These are phyloP conservation scores for Cryptococcus wingfieldii DNA, from an alignment of 1,284 basidiomycete species.

Conservation along the genomic window DNA sequence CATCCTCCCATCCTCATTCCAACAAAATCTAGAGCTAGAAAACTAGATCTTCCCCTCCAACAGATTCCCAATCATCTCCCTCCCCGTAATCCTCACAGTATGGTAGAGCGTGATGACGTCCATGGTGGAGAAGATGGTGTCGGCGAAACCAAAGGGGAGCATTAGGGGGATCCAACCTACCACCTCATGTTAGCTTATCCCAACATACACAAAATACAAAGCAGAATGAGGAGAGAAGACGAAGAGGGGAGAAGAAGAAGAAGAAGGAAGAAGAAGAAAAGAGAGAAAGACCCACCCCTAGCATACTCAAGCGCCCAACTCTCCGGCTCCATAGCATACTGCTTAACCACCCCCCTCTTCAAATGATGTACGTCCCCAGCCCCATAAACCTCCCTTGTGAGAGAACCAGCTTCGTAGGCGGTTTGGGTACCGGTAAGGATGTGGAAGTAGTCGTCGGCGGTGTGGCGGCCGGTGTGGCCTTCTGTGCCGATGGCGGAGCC, in stretches of 20 bases:
- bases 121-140: slow-evolving; percentile 80
- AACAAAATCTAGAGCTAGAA: too few species aligned
- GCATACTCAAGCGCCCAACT: slow-evolving; percentile 96
- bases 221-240: background rate
- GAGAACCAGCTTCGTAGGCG: slow-evolving; percentile 75
- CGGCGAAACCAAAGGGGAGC: slow-evolving; percentile 89
- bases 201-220: background rate
- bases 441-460: slow-evolving; percentile 91
- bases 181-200: background rate
- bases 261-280: background rate
- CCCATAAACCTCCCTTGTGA: slow-evolving; percentile 77
- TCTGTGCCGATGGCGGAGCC: slow-evolving; percentile 95
- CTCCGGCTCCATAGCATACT: slow-evolving; percentile 95
- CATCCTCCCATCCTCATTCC: background rate
- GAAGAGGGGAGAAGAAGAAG: too few species aligned
- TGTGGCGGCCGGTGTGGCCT: slow-evolving; percentile 89
- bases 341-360: slow-evolving; percentile 77
- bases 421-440: slow-evolving; percentile 90
- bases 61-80: slow-evolving; percentile 77
- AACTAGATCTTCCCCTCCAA: slow-evolving; percentile 77
- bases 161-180: slow-evolving; percentile 85
- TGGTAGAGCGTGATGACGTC: slow-evolving; percentile 78
- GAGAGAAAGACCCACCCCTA: slow-evolving; percentile 58
- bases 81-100: slow-evolving; percentile 71
- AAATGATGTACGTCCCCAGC: slow-evolving; percentile 82